Evolutionary conservation across 805 yeast species (phyloP).

Genomic region (Candida caryicola): DNA sequence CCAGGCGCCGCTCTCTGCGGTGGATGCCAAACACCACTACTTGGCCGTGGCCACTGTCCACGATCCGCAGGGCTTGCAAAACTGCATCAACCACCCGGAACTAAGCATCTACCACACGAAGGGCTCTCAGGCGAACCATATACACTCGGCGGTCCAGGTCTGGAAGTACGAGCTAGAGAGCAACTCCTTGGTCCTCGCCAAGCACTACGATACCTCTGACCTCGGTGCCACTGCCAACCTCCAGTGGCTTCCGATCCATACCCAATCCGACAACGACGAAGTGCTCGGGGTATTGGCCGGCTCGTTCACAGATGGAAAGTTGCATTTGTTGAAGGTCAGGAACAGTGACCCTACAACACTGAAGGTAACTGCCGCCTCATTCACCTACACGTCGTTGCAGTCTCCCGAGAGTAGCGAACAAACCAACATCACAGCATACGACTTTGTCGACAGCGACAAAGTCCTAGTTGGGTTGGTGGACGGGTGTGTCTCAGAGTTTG

Average conservation of each 20-base stretch:
- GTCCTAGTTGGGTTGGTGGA: conserved; percentile 56
- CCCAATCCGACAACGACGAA: conserved; percentile 16
- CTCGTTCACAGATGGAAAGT: conserved; percentile 55
- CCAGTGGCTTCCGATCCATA: conserved; percentile 38
- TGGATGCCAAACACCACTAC: conserved; percentile 25
- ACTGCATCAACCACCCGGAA: conserved; percentile 22
- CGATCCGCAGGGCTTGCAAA: conserved; percentile 19
- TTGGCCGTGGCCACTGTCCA: conserved; percentile 53
- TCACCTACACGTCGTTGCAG: conserved; percentile 16
- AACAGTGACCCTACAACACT: conserved; percentile 17
- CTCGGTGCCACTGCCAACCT: conserved; percentile 47
- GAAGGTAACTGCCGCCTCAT: conserved; percentile 21
- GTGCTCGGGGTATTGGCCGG: conserved; percentile 48
- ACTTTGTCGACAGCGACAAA: conserved; percentile 41
- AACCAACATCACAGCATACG: conserved; percentile 43
- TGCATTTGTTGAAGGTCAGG: conserved; percentile 46
- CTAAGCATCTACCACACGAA: conserved; percentile 29
- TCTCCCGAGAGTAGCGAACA: conserved; percentile 7
- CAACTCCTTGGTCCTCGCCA: conserved; percentile 22
- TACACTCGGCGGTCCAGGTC: conserved; percentile 43
- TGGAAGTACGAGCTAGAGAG: conserved; percentile 36
- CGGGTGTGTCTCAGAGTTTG: conserved; percentile 61
- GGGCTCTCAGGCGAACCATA: conserved; percentile 2
- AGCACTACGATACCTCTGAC: conserved; percentile 30
- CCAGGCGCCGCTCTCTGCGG: conserved; percentile 19